Evolutionary conservation across 2,329 filamentous ascomycete species (phyloP), one percentile per base, ranked within the genome.

Genomic region (Fusarium tanahbumbuense): DNA sequence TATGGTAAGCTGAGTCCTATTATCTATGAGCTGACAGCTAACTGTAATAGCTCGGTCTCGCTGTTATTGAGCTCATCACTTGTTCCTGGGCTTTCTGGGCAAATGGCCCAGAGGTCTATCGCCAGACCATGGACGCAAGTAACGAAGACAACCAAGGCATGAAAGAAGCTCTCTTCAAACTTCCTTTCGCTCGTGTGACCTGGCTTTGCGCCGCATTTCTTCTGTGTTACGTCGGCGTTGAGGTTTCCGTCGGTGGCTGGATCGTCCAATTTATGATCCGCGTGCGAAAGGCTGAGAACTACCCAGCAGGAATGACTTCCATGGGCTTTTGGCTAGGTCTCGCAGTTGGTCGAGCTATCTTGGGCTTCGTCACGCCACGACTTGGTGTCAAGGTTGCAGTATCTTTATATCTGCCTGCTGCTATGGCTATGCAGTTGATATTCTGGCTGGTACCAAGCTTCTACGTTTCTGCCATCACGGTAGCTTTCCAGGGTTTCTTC

Each of bases 401-500:
- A 28, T 75, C 83, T 20, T 50, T 78, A 27, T 96, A 95, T 78
- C 85, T 94, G 5, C 80, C 86, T 8, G 75, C 89, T 18, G 85
- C 88, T 5, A 89, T 93, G 76, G 88, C 76, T 0, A 83, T 93
- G 8, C 87, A 93, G 73, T 84, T 95, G 1, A 79, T 95, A 42
- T 92, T 95, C 81, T 96, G 92, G 92, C 88, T 94, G 4, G 90
- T 96, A 0, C 92, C 93, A 0, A 86, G 91, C 55, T 93, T 94
- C 76, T 87, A 91, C 74, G 90, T 92, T 8, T 93, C 91, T 0
- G 90, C 91, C 0, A 85, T 94, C 3, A 89, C 91, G 7, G 89
- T 93, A 13, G 83, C 89, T 0, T 77, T 95, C 0, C 87, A 93
- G 65, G 93, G 93, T 0, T 93, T 95, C 83, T 93, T 94, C 76